phyloP scores from a whole-genome alignment of 177 flowering plant genomes.

The Tripterygium wilfordii region DNA sequence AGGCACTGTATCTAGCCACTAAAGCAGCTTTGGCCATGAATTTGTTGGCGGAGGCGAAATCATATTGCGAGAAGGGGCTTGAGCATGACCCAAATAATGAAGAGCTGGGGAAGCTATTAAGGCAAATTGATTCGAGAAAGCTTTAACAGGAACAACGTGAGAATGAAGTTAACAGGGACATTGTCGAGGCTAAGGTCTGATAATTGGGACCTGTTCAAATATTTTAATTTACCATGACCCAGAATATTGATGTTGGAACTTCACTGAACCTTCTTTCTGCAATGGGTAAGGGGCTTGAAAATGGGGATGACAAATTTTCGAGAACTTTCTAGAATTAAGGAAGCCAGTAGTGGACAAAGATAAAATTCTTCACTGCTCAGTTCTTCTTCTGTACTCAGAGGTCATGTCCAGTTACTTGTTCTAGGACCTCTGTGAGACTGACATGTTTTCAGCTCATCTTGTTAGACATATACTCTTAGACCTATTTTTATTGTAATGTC shows the following conservation, averaged over 20 bases:
- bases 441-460: slow-evolving; percentile 75
- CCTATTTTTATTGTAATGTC: too few relatives aligned
- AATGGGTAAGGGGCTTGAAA: slow-evolving; percentile 55
- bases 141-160: slow-evolving; percentile 50
- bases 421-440: slow-evolving; percentile 93
- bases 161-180: slow-evolving; percentile 54
- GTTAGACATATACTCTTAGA: too few relatives aligned
- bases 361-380: slow-evolving; percentile 91
- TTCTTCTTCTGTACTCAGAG: slow-evolving; percentile 86
- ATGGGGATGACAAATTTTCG: slow-evolving; percentile 71
- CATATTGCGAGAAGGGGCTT: slow-evolving; percentile 58
- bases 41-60: slow-evolving; percentile 59
- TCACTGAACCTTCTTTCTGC: slow-evolving; percentile 68
- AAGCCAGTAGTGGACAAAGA: slow-evolving; percentile 64
- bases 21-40: slow-evolving; percentile 75
- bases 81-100: slow-evolving; percentile 54
- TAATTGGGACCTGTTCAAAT: background rate
- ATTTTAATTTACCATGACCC: background rate
- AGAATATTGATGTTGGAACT: slow-evolving; percentile 1
- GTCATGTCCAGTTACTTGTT: slow-evolving; percentile 94
- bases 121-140: slow-evolving; percentile 36
- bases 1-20: slow-evolving; percentile 90
- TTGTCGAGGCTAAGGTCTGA: slow-evolving; percentile 64
- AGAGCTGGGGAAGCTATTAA: slow-evolving; percentile 62
- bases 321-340: slow-evolving; percentile 70